Evolutionary conservation across 23 red algal genomes (phyloP).

Genomic region (Cyanidioschyzon merolae): DNA sequence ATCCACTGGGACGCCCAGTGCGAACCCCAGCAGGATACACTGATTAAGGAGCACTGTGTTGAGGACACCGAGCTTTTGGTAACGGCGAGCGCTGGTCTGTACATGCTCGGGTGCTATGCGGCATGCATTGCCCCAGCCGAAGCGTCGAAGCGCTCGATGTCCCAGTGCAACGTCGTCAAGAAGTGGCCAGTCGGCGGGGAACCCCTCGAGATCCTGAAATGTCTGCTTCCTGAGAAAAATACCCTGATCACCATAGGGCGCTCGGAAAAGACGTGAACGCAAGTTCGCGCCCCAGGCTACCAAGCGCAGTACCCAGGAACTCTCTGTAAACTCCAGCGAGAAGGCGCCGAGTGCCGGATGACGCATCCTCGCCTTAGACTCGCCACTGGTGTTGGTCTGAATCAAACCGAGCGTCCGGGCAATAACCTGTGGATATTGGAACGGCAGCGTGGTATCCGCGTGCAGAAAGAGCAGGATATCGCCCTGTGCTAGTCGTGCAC

Average conservation of each 20-base stretch:
- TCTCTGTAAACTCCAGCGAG: constrained; percentile 33
- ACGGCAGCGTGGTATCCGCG: constrained; percentile 47
- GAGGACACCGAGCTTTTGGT: constrained; percentile 47
- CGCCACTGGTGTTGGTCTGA: background rate
- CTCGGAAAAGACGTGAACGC: constrained; percentile 27
- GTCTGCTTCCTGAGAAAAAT: constrained; percentile 34
- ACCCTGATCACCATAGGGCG: constrained; percentile 86
- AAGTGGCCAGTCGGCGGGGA: constrained; percentile 29
- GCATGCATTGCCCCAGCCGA: constrained; percentile 22
- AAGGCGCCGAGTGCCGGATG: constrained; percentile 47
- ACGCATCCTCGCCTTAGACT: background rate
- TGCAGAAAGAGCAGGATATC: constrained; percentile 52
- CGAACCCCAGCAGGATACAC: constrained; percentile 39
- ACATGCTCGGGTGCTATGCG: constrained; percentile 24
- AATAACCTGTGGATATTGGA: constrained; percentile 30
- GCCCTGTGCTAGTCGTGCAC: constrained; percentile 20
- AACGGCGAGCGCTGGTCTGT: constrained; percentile 42
- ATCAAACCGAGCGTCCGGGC: constrained; percentile 1
- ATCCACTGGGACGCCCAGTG: constrained; percentile 18
- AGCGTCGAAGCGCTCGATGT: constrained; percentile 6
- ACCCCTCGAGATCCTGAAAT: constrained; percentile 52
- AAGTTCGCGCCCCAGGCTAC: constrained; percentile 46
- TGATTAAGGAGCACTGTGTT: constrained; percentile 86
- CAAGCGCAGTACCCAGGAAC: constrained; percentile 14
- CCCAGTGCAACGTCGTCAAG: constrained; percentile 70